These are phyloP conservation scores for Cyclotella kingstonii DNA, from an alignment of 108 stramenopile species.

Conservation along the genomic window DNA sequence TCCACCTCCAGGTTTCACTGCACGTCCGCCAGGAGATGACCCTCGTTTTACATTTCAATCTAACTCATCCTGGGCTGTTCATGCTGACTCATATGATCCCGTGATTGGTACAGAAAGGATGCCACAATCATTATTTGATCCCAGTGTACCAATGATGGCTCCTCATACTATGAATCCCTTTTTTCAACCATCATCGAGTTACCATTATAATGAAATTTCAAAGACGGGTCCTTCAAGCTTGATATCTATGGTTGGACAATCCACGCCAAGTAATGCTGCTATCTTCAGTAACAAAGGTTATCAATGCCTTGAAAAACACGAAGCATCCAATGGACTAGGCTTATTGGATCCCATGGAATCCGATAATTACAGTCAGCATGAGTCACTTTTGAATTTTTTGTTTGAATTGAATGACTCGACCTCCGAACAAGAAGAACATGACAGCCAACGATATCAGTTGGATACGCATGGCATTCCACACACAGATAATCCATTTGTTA, in stretches of 20 bases:
- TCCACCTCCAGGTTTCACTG: slow-evolving; percentile 34
- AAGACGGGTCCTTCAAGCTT: no score
- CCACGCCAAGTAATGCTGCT: no score
- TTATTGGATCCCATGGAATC: neutral
- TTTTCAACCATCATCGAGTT: neutral
- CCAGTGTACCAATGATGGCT: neutral
- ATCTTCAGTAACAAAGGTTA: no score
- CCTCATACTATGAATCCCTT: slow-evolving; percentile 13
- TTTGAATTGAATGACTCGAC: slow-evolving; percentile 21
- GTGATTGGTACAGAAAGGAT: no score
- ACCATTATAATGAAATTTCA: slow-evolving; percentile 7
- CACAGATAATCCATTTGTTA: slow-evolving; percentile 28
- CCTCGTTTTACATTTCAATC: neutral
- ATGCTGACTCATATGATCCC: slow-evolving; percentile 1
- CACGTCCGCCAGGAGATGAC: slow-evolving; percentile 12
- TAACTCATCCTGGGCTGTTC: neutral
- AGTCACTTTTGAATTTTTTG: slow-evolving; percentile 37
- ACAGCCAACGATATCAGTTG: slow-evolving; percentile 1
- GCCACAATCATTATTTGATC: no score
- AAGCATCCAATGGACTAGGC: neutral
- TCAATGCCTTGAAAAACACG: no score
- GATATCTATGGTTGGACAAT: no score
- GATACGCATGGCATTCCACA: slow-evolving; percentile 3
- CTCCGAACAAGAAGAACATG: slow-evolving; percentile 3
- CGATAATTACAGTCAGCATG: slow-evolving; percentile 17